Evolutionary conservation across 164 flowering plant species (phyloP).

Genomic region (Dillenia turbinata): DNA sequence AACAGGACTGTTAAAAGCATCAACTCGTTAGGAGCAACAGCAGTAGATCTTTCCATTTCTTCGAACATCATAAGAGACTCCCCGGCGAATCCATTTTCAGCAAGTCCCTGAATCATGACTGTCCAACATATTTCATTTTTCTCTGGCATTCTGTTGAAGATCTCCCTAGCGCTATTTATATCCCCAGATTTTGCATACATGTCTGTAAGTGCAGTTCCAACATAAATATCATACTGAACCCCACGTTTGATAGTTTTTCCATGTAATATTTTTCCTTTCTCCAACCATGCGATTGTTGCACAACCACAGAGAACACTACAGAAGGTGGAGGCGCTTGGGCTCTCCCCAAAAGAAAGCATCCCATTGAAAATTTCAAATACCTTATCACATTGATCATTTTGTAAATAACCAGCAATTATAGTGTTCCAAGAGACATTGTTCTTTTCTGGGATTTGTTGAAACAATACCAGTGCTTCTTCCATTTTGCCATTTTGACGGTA

Average conservation of each 20-base stretch:
- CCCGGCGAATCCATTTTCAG: conserved; percentile 50
- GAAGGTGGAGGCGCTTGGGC: conserved; percentile 42
- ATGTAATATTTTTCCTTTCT: conserved; percentile 45
- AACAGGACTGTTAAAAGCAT: conserved; percentile 45
- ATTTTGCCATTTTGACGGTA: conserved; percentile 42
- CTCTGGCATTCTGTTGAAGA: conserved; percentile 41
- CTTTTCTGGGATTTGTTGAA: conserved; percentile 35
- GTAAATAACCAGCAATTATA: conserved; percentile 42
- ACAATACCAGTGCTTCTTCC: conserved; percentile 46
- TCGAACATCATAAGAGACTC: conserved; percentile 42
- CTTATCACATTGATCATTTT: conserved; percentile 31
- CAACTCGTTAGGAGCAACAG: conserved; percentile 39
- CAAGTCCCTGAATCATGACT: conserved; percentile 67
- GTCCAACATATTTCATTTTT: conserved; percentile 57
- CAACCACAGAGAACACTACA: conserved; percentile 52
- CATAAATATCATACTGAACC: conserved; percentile 33
- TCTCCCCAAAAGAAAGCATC: conserved; percentile 48
- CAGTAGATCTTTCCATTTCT: conserved; percentile 36
- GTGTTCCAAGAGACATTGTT: conserved; percentile 51
- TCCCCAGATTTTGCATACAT: conserved; percentile 74
- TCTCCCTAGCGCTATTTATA: conserved; percentile 32
- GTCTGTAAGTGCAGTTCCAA: conserved; percentile 61
- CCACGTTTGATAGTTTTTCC: conserved; percentile 50
- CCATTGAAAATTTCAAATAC: conserved; percentile 39
- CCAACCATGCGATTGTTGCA: conserved; percentile 48